Conservation (phyloP, 805 yeast species). For the Starmerella bombicola region DNA sequence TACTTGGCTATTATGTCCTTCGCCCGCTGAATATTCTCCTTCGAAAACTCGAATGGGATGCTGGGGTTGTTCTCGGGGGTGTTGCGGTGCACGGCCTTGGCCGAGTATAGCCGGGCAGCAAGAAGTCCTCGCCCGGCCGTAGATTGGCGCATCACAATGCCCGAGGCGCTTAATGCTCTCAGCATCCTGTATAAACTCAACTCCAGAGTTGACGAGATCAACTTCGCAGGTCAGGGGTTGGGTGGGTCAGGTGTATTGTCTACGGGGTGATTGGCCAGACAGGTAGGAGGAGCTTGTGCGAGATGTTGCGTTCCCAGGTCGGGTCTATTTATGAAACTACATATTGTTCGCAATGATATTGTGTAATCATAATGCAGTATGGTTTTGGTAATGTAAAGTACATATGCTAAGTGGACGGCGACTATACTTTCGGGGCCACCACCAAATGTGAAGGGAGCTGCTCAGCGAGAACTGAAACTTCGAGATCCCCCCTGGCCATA, state of each 20-base stretch:
- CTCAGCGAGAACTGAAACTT: slow-evolving; percentile 1
- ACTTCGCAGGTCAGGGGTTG: no score
- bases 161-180: neutral
- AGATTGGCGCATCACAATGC: neutral
- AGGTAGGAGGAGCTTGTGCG: neutral
- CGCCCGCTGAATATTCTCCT: slow-evolving; percentile 57
- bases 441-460: slow-evolving; percentile 4
- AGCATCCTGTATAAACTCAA: no score
- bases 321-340: no score
- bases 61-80: slow-evolving; percentile 52
- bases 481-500: slow-evolving; percentile 1
- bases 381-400: no score
- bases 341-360: no score
- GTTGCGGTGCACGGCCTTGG: slow-evolving; percentile 51
- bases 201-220: no score
- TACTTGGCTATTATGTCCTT: slow-evolving; percentile 61
- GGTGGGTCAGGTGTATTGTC: slow-evolving; percentile 2
- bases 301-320: no score
- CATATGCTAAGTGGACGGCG: no score
- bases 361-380: no score
- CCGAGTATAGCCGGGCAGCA: slow-evolving; percentile 8
- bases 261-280: neutral
- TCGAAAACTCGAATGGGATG: slow-evolving; percentile 58
- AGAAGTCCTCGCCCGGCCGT: neutral
- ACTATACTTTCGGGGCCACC: no score